Conservation (phyloP, 2,329 filamentous ascomycete species). For the Botrytis sinoallii region DNA sequence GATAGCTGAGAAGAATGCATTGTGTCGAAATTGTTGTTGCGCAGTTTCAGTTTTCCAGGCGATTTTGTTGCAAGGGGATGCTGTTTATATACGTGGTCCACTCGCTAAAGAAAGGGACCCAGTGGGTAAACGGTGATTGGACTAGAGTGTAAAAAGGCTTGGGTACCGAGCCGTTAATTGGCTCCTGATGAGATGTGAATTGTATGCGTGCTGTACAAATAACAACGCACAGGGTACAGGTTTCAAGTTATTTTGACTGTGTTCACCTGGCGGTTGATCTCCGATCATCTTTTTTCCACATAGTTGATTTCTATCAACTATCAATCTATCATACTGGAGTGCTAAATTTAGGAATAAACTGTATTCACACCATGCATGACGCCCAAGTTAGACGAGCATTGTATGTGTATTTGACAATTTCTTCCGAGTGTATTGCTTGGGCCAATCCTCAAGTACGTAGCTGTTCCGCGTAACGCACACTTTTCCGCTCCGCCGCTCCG, state of each 20-base stretch:
- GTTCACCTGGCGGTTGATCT: background rate
- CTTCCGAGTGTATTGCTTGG: background rate
- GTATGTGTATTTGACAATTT: background rate
- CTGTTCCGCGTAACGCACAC: background rate
- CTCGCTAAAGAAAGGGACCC: slow-evolving; percentile 15
- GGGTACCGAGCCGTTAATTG: background rate
- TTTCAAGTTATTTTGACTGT: background rate
- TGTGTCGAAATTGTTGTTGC: background rate
- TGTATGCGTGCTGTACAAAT: slow-evolving; percentile 3
- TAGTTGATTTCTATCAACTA: background rate
- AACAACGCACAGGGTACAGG: slow-evolving; percentile 6
- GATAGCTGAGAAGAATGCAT: slow-evolving; percentile 8
- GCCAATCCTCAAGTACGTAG: background rate
- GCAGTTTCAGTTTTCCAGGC: slow-evolving; percentile 8
- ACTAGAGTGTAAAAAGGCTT: background rate
- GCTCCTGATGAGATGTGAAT: background rate
- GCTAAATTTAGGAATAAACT: background rate
- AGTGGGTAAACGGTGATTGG: slow-evolving; percentile 12
- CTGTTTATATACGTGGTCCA: slow-evolving; percentile 20
- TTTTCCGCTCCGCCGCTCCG: background rate
- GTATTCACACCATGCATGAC: background rate
- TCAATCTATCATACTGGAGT: background rate
- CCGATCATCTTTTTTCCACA: background rate
- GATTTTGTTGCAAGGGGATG: slow-evolving; percentile 2
- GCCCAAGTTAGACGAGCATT: background rate